These are phyloP conservation scores for Musa schizocarpa DNA, from an alignment of 176 grass and related monocot genomes.

Conservation along the genomic window DNA sequence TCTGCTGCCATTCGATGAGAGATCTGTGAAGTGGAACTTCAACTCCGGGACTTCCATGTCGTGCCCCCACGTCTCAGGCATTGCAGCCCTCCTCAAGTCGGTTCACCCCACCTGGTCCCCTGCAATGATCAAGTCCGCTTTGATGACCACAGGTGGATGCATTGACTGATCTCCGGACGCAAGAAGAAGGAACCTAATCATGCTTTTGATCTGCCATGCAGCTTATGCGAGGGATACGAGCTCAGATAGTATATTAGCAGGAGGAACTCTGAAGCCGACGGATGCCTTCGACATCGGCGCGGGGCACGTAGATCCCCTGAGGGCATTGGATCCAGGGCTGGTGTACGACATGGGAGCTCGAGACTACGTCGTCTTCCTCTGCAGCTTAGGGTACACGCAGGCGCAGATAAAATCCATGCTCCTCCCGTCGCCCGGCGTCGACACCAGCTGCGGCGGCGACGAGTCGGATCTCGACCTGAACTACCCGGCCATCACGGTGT, in stretches of 20 bases:
- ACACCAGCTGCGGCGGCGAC: constrained; percentile 36
- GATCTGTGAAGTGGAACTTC: constrained; percentile 65
- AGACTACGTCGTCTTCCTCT: constrained; percentile 66
- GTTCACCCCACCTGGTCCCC: constrained; percentile 75
- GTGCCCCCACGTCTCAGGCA: constrained; percentile 80
- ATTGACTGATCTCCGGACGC: neutral
- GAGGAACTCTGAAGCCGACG: constrained; percentile 54
- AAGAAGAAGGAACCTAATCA: neutral
- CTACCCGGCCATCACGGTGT: constrained; percentile 61
- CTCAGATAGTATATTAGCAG: constrained; percentile 47
- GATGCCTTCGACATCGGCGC: constrained; percentile 81
- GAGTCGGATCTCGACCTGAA: constrained; percentile 41
- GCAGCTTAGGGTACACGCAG: constrained; percentile 56
- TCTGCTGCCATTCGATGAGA: constrained; percentile 39
- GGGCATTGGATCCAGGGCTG: constrained; percentile 66
- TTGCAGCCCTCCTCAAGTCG: constrained; percentile 74
- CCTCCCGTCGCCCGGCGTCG: constrained; percentile 29
- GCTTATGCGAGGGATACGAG: constrained; percentile 60
- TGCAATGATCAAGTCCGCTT: constrained; percentile 65
- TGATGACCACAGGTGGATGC: constrained; percentile 73
- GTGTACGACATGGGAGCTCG: constrained; percentile 55
- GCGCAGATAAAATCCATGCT: constrained; percentile 54
- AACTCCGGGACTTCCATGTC: constrained; percentile 87
- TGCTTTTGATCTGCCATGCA: constrained; percentile 2
- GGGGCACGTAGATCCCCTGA: constrained; percentile 64